Conservation (phyloP, 352 stramenopile genomes). For the Pythium rhizo-oryzae region DNA sequence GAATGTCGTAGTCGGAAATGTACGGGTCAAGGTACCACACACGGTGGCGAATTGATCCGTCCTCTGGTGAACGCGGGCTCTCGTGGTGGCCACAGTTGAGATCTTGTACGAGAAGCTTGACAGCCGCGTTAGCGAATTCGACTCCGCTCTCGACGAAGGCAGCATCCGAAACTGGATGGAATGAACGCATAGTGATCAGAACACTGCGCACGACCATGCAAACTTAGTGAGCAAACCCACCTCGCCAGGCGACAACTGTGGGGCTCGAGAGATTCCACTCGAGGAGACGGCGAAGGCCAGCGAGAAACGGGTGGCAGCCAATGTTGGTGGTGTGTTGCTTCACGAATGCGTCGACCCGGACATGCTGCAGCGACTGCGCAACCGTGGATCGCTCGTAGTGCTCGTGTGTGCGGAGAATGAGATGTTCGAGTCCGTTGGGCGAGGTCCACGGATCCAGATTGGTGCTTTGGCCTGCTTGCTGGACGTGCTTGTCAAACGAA, state of each 20-base stretch:
- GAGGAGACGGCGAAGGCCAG: slow-evolving; percentile 52
- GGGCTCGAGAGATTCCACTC: slow-evolving; percentile 67
- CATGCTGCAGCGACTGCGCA: slow-evolving; percentile 41
- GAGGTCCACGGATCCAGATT: slow-evolving; percentile 51
- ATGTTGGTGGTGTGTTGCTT: slow-evolving; percentile 48
- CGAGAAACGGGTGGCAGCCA: slow-evolving; percentile 71
- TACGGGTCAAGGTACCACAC: slow-evolving; percentile 74
- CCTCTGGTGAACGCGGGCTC: slow-evolving; percentile 8
- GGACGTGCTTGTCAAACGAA: slow-evolving; percentile 44
- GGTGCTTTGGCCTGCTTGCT: slow-evolving; percentile 45
- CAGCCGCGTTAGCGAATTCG: slow-evolving; percentile 50
- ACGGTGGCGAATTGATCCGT: slow-evolving; percentile 37
- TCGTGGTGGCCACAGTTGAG: slow-evolving; percentile 66
- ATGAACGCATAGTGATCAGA: not conserved
- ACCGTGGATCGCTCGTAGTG: slow-evolving; percentile 44
- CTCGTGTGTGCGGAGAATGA: slow-evolving; percentile 46
- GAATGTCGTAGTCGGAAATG: slow-evolving; percentile 70
- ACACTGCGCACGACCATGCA: not conserved
- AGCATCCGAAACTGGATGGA: slow-evolving; percentile 59
- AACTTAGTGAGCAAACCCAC: slow-evolving; percentile 27
- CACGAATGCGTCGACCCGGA: slow-evolving; percentile 50
- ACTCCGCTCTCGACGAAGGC: slow-evolving; percentile 75
- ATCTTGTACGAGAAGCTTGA: slow-evolving; percentile 52
- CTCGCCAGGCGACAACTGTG: slow-evolving; percentile 67
- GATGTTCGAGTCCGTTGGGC: slow-evolving; percentile 29